Conservation (phyloP, 176 grass and related monocot genomes). For the Cymbopogon citratus region DNA sequence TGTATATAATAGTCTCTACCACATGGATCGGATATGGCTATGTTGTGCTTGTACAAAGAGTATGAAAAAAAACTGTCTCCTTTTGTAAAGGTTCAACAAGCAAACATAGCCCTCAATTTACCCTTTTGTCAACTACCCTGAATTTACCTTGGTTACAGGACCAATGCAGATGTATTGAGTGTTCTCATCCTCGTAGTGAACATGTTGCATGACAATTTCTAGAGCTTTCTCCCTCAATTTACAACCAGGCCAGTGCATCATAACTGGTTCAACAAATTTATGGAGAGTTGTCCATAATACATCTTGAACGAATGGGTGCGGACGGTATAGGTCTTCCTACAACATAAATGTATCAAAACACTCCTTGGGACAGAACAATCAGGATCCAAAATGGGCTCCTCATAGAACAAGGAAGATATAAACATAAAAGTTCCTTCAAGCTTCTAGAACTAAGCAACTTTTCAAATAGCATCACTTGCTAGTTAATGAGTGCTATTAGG, state of each 20-base stretch:
- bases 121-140: too few species aligned
- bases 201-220: slow-evolving; percentile 62
- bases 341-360: slow-evolving; percentile 23
- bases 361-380: not conserved
- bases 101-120: slow-evolving; percentile 34
- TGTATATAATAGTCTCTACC: too few species aligned
- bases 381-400: not conserved
- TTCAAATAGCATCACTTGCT: too few species aligned
- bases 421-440: not conserved
- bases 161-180: slow-evolving; percentile 91
- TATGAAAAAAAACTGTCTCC: too few species aligned
- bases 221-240: slow-evolving; percentile 80
- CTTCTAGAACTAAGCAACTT: not conserved
- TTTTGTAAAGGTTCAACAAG: not conserved
- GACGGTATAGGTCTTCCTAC: slow-evolving; percentile 95
- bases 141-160: slow-evolving; percentile 87
- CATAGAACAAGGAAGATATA: not conserved
- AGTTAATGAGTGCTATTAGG: too few species aligned
- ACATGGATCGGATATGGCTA: not conserved
- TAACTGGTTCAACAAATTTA: slow-evolving; percentile 86
- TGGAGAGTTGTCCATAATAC: slow-evolving; percentile 82
- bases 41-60: too few species aligned
- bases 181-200: slow-evolving; percentile 99
- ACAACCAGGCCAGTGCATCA: slow-evolving; percentile 71
- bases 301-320: slow-evolving; percentile 89